Evolutionary conservation across 1,284 basidiomycete genomes (phyloP), one percentile per base, ranked within the genome.

Genomic region (Tranzscheliella williamsii): DNA sequence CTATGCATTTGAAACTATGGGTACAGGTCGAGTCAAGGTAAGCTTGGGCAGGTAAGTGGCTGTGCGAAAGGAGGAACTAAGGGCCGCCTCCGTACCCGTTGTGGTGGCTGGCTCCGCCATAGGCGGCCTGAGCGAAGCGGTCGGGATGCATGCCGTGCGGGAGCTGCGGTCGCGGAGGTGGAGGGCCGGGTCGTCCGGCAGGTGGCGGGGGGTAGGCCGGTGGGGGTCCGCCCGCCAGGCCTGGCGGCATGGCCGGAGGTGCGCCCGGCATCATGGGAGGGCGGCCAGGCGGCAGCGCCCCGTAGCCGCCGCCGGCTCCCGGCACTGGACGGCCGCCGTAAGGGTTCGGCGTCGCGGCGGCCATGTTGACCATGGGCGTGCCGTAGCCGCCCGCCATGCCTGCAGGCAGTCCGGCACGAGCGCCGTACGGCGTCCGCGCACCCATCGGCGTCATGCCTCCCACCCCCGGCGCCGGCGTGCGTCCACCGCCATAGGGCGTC

Each of bases 101-200:
- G 32, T 18, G 8, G 32, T 34, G 32, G 32, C 18, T n/a, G 23
- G 29, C 11, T 6, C 64, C 61, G 8, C 66, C 60, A n/a, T 46
- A 50, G 12, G 50, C 39, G 13, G 56, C 53, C 41, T 67, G 64
- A 2, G 58, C 58, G 30, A 56, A 52, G 16, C 67, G 52, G 26
- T 69, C 67, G 9, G 67, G 67, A 48, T 69, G 67, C 54, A 69
- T 69, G 4, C 65, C 65, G 34, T 56, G 53, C 5, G 63, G 58
- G 24, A 66, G 45, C n/a, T 22, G 49, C n/a, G 56, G 62, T 17
- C 53, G 44, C 7, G 47, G 40, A 15, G 61, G 61, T 13, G 55
- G 55, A 3, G 55, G 56, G 4, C 52, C 56, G 5, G 56, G 56
- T 32, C 51, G 37, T 15, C 51, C 47, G 0, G 12, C 46, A 22